phyloP scores from a whole-genome alignment of 2,329 filamentous ascomycete genomes.

The Pyrenochaeta sp. region DNA sequence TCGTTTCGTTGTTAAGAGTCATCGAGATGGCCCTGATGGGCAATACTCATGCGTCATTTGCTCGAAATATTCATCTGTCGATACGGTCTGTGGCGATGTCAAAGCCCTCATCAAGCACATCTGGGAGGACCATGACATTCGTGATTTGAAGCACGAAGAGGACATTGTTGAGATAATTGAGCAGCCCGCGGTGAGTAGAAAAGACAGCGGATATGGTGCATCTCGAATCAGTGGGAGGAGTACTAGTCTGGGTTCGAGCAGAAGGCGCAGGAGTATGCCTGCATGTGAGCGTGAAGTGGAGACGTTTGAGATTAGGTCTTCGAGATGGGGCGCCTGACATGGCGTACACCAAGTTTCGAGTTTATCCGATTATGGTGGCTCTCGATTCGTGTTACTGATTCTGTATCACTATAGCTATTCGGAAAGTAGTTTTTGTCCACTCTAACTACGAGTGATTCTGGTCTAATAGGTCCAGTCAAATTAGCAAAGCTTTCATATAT shows the following conservation, averaged over 20 bases:
- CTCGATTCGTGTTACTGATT: neutral
- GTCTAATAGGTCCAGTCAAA: neutral
- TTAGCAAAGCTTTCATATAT: neutral
- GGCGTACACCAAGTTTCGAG: neutral
- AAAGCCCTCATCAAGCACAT: constrained; percentile 47
- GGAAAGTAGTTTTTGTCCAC: neutral
- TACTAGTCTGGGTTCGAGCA: constrained; percentile 34
- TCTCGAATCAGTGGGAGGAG: constrained; percentile 35
- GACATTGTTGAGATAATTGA: constrained; percentile 45
- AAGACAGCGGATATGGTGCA: constrained; percentile 36
- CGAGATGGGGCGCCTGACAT: constrained; percentile 20
- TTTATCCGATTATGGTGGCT: neutral
- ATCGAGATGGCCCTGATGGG: constrained; percentile 41
- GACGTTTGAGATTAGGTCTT: constrained; percentile 28
- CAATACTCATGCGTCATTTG: constrained; percentile 48
- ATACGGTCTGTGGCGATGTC: constrained; percentile 49
- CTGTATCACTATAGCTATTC: neutral
- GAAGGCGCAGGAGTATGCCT: constrained; percentile 22
- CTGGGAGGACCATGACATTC: constrained; percentile 42
- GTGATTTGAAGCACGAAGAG: constrained; percentile 42
- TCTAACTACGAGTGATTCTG: neutral
- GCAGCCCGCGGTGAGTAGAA: constrained; percentile 23
- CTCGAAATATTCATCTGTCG: constrained; percentile 27
- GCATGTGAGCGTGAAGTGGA: constrained; percentile 39
- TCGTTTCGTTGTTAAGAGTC: constrained; percentile 49